Conservation (phyloP, 129 eudicot species). For the Centrapalus pauciflorus region DNA sequence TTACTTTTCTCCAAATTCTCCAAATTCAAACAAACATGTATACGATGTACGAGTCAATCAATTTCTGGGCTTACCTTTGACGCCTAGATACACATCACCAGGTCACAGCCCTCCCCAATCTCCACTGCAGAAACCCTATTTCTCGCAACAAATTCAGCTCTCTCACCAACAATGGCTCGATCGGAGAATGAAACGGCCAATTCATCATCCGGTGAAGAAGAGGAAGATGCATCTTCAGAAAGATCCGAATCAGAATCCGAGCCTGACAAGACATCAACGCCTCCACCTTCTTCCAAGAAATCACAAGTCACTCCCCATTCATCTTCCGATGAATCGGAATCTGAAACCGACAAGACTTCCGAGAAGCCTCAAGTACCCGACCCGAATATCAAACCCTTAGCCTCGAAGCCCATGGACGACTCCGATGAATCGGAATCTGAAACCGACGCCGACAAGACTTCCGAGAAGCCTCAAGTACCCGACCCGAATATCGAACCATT, state of each 20-base stretch:
- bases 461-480: not conserved
- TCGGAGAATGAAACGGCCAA: constrained; percentile 22
- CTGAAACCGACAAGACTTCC: constrained; percentile 18
- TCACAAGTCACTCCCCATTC: constrained; percentile 8
- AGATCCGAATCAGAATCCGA: constrained; percentile 23
- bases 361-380: constrained; percentile 10
- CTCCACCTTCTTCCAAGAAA: constrained; percentile 20
- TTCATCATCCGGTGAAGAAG: constrained; percentile 30
- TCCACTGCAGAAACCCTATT: constrained; percentile 17
- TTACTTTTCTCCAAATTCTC: no score
- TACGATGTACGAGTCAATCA: not conserved
- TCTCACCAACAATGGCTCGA: constrained; percentile 30
- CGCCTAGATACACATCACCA: constrained; percentile 7
- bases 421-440: constrained; percentile 26
- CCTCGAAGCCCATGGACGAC: constrained; percentile 39
- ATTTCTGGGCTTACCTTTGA: not conserved
- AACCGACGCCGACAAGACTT: constrained; percentile 17
- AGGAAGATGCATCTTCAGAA: constrained; percentile 20
- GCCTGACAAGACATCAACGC: constrained; percentile 25
- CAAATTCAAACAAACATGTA: no score
- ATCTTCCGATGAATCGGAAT: constrained; percentile 18
- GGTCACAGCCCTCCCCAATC: not conserved
- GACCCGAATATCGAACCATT: constrained; percentile 32
- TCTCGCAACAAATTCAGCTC: not conserved
- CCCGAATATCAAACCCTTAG: constrained; percentile 29